Evolutionary conservation across 805 yeast genomes (phyloP), one percentile per base, ranked within the genome.

Genomic region (Teunomyces gatunensis): DNA sequence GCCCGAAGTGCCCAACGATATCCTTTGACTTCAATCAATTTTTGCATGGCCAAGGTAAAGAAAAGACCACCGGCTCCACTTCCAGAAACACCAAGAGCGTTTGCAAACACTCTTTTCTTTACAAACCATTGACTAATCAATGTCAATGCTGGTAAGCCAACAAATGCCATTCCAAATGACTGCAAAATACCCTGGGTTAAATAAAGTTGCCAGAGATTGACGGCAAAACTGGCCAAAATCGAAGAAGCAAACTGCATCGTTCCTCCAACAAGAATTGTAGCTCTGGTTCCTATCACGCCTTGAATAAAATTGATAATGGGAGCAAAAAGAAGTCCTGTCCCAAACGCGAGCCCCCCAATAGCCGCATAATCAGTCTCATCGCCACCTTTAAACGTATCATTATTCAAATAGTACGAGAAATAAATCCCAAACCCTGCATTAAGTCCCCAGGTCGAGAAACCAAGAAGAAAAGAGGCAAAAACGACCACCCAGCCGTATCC

Each of bases 401-500:
- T 59, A 37, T 77, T 74, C 20, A 85, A 52, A 57, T 83, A 86
- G 52, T 72, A 74, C 1, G 85, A 74, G 21, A 85, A 66, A 53
- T 81, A 84, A 4, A 86, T 75, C 25, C 89, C 85, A 58, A 75
- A 86, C 3, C 84, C 85, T 5, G 81, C 68, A 53, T 85, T 85
- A 53, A 85, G 77, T 12, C 94, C 94, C 91, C 92, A 86, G 0
- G 88, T 78, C 33, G 78, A 71, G 52, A 81, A 77, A 60, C 81
- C 80, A 35, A 81, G 65, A 3, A 80, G 44, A 25, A 73, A 66
- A 3, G 79, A 74, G 11, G 82, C 79, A 12, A 77, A 50, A 11
- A 79, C 76, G 17, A 83, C 71, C 0, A 84, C 80, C 86, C 89
- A 83, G 1, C 87, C 89, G 47, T 79, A 76, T 2, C 89, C 89